Conservation (phyloP, 2,329 filamentous ascomycete species). For the Ceratocystis papillata region DNA sequence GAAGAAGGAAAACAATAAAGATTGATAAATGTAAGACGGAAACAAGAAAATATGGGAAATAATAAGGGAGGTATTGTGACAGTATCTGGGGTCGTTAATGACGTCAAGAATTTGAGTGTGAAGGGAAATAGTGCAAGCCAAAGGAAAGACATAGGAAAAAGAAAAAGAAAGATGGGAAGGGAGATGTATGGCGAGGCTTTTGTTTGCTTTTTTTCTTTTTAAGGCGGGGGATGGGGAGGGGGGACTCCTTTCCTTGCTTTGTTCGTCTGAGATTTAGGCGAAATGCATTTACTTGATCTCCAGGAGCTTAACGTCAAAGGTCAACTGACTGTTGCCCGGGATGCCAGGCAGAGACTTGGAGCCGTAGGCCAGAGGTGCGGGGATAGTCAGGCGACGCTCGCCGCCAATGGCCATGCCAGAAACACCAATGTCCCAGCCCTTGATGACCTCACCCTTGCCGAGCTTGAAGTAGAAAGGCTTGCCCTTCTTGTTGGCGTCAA, state of each 20-base stretch:
- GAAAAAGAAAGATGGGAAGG: background rate
- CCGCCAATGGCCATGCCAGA: constrained; percentile 85
- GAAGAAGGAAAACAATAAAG: background rate
- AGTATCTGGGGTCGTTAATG: constrained; percentile 19
- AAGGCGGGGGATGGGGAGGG: background rate
- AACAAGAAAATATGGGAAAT: background rate
- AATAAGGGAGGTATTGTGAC: constrained; percentile 9
- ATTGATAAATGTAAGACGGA: constrained; percentile 14
- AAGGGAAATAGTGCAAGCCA: background rate
- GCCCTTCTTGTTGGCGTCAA: constrained; percentile 98
- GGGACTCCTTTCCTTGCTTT: background rate
- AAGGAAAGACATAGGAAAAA: background rate
- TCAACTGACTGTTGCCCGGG: constrained; percentile 78
- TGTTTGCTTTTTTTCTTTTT: constrained; percentile 1
- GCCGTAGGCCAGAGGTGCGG: constrained; percentile 79
- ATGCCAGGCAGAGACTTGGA: constrained; percentile 73
- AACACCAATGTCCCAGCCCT: constrained; percentile 95
- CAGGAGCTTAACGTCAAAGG: constrained; percentile 82
- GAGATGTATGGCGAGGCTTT: constrained; percentile 1
- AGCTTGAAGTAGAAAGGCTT: constrained; percentile 96
- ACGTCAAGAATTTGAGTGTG: constrained; percentile 17
- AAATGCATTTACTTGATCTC: constrained; percentile 58
- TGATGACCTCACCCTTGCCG: constrained; percentile 90
- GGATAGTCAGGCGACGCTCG: constrained; percentile 86
- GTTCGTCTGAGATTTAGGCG: background rate